Evolutionary conservation across 1,284 basidiomycete species (phyloP), one percentile per base, ranked within the genome.

Genomic region (Xerocomus amazonicus): DNA sequence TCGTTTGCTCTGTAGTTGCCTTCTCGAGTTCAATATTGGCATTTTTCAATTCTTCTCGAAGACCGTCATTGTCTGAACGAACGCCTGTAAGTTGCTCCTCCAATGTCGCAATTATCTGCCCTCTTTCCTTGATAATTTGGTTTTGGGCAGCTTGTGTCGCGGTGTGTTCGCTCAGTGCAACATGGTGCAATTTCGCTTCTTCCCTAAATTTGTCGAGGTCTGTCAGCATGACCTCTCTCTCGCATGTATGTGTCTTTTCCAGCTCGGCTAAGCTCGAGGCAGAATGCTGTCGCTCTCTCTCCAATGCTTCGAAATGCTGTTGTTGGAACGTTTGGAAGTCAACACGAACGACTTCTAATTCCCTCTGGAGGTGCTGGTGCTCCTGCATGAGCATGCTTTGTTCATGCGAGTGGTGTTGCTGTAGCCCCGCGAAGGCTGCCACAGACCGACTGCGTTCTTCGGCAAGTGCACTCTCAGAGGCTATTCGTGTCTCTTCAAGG

Each of bases 101-200:
- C 58, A 84, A 65, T 9, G 66, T 65, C 38, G 65, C 62, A 50
- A 87, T 73, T 17, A 68, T 58, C 16, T 64, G 62, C 3, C 72
- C 61, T 62, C 85, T 84, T 61, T 83, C 74, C 26, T 69, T 67
- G 32, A 87, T 52, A 8, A 72, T 71, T 37, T 70, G 63, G 55
- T 79, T 80, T 55, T 87, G 82, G 16, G 66, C 59, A 38, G 69
- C 67, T 26, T 72, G 76, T 31, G 71, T 68, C 60, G 80, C 59
- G 2, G 69, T 66, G 51, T 79, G 75, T 56, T 89, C 81, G 46
- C 79, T 75, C 9, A 79, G 74, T 4, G 80, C 76, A 37, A 72
- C 73, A 62, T 84, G 84, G 66, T 84, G 77, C 2, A 80, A 72
- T 51, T 80, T 79, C 6, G 87, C 68, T 59, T 91, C 81, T 51